Percentiles rank a stretch among this genome's conserved stretches.
Conservation (phyloP, 129 eudicot species). For the Lactuca saligna region DNA sequence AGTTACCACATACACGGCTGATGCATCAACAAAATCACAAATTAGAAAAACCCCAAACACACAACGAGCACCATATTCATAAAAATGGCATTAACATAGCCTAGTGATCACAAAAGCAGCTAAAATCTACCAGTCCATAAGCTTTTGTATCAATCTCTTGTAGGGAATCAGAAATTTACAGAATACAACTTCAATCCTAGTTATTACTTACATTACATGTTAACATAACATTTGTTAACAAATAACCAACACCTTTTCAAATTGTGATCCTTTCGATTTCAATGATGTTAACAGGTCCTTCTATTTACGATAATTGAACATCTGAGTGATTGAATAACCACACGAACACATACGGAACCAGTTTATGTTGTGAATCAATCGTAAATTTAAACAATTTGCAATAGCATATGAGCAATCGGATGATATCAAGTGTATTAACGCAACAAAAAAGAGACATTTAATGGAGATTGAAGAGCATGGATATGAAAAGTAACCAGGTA, state of each 20-base stretch:
- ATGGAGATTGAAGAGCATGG: neutral
- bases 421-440: neutral
- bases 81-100: no score
- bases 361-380: neutral
- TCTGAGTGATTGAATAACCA: neutral
- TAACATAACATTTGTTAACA: neutral
- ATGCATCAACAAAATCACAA: neutral
- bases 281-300: neutral
- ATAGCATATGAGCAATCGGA: neutral
- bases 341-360: neutral
- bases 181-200: no score
- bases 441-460: neutral
- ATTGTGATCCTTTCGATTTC: no score
- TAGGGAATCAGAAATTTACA: neutral
- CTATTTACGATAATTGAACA: neutral
- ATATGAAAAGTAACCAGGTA: constrained; percentile 36
- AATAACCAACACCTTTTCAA: neutral
- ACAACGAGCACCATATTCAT: no score
- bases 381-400: neutral
- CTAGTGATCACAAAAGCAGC: no score
- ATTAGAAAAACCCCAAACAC: no score
- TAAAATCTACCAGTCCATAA: no score
- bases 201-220: no score
- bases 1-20: constrained; percentile 58
- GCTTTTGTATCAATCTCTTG: neutral